Evolutionary conservation across 768 basidiomycete genomes (phyloP).

Genomic region (Trametes elegans): DNA sequence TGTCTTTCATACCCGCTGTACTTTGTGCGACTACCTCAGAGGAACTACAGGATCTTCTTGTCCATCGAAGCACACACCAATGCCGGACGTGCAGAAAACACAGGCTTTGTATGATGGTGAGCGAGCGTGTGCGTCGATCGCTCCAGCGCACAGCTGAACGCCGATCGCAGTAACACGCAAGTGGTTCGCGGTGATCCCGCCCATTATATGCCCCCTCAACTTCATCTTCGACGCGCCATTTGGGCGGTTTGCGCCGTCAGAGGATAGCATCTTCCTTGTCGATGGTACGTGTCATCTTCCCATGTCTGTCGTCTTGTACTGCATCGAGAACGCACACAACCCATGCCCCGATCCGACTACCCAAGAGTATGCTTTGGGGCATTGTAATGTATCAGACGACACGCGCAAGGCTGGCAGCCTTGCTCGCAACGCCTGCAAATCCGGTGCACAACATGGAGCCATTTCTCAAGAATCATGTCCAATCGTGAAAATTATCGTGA

Average conservation of each 20-base stretch:
- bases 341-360: slow-evolving; percentile 24
- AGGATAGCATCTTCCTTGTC: slow-evolving; percentile 46
- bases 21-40: too few relatives aligned
- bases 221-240: slow-evolving; percentile 74
- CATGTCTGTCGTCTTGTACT: background rate
- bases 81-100: background rate
- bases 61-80: too few relatives aligned
- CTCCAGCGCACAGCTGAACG: background rate
- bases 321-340: too few relatives aligned
- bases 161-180: slow-evolving; percentile 35
- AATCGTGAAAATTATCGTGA: too few relatives aligned
- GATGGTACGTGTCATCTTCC: slow-evolving; percentile 46
- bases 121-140: background rate
- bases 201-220: slow-evolving; percentile 34
- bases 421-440: too few relatives aligned
- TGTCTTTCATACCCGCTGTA: too few relatives aligned
- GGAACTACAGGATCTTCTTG: too few relatives aligned
- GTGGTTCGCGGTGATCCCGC: slow-evolving; percentile 44
- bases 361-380: too few relatives aligned
- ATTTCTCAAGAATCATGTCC: too few relatives aligned
- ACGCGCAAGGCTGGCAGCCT: too few relatives aligned
- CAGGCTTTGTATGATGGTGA: slow-evolving; percentile 13
- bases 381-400: too few relatives aligned
- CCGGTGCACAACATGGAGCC: too few relatives aligned
- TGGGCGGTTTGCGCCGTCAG: slow-evolving; percentile 63